These are phyloP conservation scores for Calonectria pteridis DNA, from an alignment of 2,329 filamentous ascomycete species.

Conservation along the genomic window DNA sequence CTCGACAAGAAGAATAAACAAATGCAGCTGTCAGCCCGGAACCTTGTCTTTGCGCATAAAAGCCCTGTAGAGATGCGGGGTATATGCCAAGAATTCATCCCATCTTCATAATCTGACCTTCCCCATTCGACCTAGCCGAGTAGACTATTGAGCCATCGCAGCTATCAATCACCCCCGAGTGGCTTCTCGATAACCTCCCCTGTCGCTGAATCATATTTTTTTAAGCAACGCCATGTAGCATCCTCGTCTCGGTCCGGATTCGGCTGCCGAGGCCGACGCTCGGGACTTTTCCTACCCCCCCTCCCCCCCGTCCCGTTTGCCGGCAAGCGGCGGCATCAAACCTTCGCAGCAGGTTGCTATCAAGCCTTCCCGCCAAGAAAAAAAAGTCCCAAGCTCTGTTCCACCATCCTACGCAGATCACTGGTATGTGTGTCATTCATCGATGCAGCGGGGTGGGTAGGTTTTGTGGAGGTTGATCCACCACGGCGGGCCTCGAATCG, in stretches of 20 bases:
- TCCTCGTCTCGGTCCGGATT: neutral
- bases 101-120: neutral
- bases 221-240: neutral
- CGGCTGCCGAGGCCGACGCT: neutral
- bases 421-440: neutral
- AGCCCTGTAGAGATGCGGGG: neutral
- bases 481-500: neutral
- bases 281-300: neutral
- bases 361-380: neutral
- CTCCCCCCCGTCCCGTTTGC: neutral
- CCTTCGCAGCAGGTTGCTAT: neutral
- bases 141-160: neutral
- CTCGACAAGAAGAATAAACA: neutral
- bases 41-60: neutral
- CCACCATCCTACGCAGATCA: neutral
- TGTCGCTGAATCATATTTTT: neutral
- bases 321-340: neutral
- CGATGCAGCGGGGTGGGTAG: neutral
- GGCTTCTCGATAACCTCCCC: neutral
- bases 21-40: neutral
- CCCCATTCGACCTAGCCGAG: neutral
- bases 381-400: neutral
- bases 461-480: neutral
- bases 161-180: no score
- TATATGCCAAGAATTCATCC: neutral